Evolutionary conservation across 75 land plant species (phyloP), one percentile per base, ranked within the genome.

Genomic region (Larix kaempferi): DNA sequence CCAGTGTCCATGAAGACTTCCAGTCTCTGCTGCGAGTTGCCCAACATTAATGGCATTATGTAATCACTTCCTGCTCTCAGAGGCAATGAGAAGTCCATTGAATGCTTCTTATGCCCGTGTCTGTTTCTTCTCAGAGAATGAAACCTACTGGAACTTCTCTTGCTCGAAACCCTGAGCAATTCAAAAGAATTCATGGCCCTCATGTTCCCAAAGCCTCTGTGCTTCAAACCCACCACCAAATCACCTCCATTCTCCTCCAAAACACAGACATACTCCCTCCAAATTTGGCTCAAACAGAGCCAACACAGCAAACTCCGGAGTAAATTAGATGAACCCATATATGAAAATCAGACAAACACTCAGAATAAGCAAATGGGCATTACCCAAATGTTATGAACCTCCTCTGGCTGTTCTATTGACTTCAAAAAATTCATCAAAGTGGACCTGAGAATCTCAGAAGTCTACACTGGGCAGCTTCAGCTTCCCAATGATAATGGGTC

Each of bases 1-100:
- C 99, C 99, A 11, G 99, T 94, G 82, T 96, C 99, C 86, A 96
- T 83, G 73, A 86, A 91, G 49, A 94, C 93, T 60, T 89, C 80
- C 29, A 88, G 76, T 2, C 77, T 35, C 56, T 83, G 83, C 61
- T 76, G 73, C 2, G 86, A 84, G 77, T 81, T 86, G 63, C 89
- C 95, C 49, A 93, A 49, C 58, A 69, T 77, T 41, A 93, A 75
- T 75, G 82, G 82, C 71, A 89, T 85, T 74, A 89, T 82, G 89
- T 93, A 93, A 49, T 74, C 75, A 74, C 75, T 74, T 16, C 54
- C 57, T 26, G 75, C 58, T 74, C 75, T 74, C 58, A 74, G 57
- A 56, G 75, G 75, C 75, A 55, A 13, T 26, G 75, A 74, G 12
- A 69, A 41, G 17, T 74, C 57, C 74, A 54, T 13, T 14, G 33